Percentiles rank a stretch among this genome's conserved stretches.
Evolutionary conservation across 371 early-diverging fungal genomes (phyloP).

Genomic region (Mortierella sp.): DNA sequence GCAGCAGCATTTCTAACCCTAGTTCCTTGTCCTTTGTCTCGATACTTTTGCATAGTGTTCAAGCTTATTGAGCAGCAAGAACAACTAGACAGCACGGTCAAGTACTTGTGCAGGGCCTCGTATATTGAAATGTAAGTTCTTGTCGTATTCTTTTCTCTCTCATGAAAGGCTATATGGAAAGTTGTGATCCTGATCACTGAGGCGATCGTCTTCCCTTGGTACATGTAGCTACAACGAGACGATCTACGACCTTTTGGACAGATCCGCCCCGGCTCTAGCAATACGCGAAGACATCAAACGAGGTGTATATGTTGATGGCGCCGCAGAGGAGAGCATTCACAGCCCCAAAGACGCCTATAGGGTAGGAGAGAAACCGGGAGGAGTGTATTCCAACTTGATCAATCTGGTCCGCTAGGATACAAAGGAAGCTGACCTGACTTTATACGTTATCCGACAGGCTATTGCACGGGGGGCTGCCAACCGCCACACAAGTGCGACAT

Average conservation of each 20-base stretch:
- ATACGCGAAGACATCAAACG: conserved; percentile 71
- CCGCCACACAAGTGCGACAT: conserved; percentile 65
- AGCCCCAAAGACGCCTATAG: conserved; percentile 67
- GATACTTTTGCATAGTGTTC: conserved; percentile 54
- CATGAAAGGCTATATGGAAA: too few relatives aligned
- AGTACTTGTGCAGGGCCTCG: conserved; percentile 80
- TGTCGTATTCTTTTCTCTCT: too few relatives aligned
- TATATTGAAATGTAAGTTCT: conserved; percentile 85
- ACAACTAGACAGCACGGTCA: conserved; percentile 53
- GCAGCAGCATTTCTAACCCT: too few relatives aligned
- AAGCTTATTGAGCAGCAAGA: conserved; percentile 59
- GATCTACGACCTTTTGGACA: conserved; percentile 85
- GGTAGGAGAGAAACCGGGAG: conserved; percentile 7
- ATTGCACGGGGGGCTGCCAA: conserved; percentile 67
- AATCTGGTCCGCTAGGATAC: too few relatives aligned
- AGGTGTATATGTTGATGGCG: conserved; percentile 69
- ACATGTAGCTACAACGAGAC: conserved; percentile 83
- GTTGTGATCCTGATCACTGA: background rate
- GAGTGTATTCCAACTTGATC: background rate
- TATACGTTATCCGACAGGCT: conserved; percentile 19
- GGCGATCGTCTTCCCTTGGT: background rate
- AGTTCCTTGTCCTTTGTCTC: too few relatives aligned
- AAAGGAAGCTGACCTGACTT: too few relatives aligned
- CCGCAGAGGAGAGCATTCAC: conserved; percentile 65
- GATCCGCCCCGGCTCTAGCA: conserved; percentile 58